Evolutionary conservation across 2,329 filamentous ascomycete species (phyloP).

Genomic region (Colletotrichum navitas): DNA sequence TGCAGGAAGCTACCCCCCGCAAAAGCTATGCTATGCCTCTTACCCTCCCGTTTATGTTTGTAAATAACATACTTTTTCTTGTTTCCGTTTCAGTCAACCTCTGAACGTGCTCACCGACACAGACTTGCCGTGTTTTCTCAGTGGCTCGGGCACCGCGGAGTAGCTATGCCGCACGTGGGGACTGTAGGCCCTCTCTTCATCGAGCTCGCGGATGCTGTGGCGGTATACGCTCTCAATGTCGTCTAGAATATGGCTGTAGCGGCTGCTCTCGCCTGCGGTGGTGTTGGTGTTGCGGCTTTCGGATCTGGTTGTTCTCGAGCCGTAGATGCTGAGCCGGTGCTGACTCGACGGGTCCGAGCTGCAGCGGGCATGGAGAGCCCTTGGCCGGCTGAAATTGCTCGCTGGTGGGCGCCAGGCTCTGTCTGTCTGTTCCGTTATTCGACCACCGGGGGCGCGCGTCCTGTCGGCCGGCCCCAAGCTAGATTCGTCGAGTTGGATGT

Average conservation of each 20-base stretch:
- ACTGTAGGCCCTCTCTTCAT: constrained; percentile 11
- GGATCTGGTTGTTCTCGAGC: neutral
- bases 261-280: constrained; percentile 13
- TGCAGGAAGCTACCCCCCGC: neutral
- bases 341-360: constrained; percentile 23
- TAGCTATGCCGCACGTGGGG: constrained; percentile 8
- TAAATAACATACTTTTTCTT: neutral
- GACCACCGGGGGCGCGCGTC: neutral
- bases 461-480: constrained; percentile 33
- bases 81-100: constrained; percentile 13
- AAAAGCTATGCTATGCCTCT: constrained; percentile 19
- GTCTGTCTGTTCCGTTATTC: constrained; percentile 6
- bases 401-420: neutral
- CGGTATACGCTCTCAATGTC: constrained; percentile 24
- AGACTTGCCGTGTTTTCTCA: constrained; percentile 26
- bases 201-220: constrained; percentile 24
- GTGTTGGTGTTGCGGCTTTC: constrained; percentile 7
- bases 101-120: constrained; percentile 30
- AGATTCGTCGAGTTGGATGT: constrained; percentile 38
- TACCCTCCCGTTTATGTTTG: neutral
- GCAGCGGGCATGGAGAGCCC: neutral
- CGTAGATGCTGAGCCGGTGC: constrained; percentile 12
- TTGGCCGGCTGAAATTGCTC: constrained; percentile 36
- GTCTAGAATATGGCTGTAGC: constrained; percentile 26
- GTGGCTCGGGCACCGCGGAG: constrained; percentile 15